phyloP scores from a whole-genome alignment of 2,329 filamentous ascomycete genomes.

The Onygena corvina region DNA sequence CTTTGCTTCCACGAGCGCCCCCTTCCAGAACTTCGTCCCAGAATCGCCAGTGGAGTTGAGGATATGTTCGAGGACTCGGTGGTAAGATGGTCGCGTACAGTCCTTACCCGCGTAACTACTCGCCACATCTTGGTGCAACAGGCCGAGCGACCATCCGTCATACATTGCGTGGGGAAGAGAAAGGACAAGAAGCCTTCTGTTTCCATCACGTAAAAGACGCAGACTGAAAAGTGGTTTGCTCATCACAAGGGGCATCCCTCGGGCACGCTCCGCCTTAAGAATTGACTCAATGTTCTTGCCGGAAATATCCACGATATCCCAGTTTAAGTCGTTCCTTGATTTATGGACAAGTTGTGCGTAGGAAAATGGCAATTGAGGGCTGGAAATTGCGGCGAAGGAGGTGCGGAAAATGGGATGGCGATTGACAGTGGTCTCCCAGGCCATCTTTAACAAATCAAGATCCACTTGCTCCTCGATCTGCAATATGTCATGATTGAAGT shows the following conservation, averaged over 20 bases:
- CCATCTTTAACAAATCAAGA: constrained; percentile 42
- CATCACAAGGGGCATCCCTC: constrained; percentile 12
- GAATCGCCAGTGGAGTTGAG: constrained; percentile 37
- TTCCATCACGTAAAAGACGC: constrained; percentile 25
- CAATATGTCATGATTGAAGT: constrained; percentile 76
- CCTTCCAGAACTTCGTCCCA: constrained; percentile 54
- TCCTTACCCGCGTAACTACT: constrained; percentile 47
- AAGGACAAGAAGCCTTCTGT: constrained; percentile 41
- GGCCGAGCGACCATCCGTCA: constrained; percentile 69
- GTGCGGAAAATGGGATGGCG: constrained; percentile 63
- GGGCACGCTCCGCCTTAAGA: constrained; percentile 15
- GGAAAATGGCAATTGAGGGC: constrained; percentile 43
- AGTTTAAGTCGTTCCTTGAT: constrained; percentile 22
- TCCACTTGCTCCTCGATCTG: constrained; percentile 47
- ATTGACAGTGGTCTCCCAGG: constrained; percentile 51
- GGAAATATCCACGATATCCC: constrained; percentile 21
- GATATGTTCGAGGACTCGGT: constrained; percentile 45
- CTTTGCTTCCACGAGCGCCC: constrained; percentile 47
- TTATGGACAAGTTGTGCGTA: constrained; percentile 46
- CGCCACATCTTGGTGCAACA: constrained; percentile 60
- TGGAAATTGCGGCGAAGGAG: constrained; percentile 54
- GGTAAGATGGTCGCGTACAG: constrained; percentile 37
- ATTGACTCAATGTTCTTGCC: constrained; percentile 18
- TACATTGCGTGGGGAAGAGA: constrained; percentile 81
- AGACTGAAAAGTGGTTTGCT: constrained; percentile 27